phyloP scores from a whole-genome alignment of 2,329 filamentous ascomycete species.

The Sporothrix globosa region DNA sequence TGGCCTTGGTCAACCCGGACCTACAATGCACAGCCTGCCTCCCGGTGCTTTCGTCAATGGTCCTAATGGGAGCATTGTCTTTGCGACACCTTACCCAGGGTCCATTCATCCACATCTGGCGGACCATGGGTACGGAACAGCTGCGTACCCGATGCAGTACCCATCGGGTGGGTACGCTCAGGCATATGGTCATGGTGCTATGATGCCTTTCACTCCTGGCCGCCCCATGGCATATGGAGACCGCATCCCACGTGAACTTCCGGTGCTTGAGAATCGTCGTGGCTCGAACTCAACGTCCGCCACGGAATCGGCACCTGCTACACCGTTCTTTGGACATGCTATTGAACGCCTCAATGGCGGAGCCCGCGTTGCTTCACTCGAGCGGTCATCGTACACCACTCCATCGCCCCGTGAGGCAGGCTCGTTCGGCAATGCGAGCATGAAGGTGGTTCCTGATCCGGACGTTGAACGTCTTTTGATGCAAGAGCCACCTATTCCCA shows the following conservation, averaged over 20 bases:
- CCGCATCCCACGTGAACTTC: constrained; percentile 58
- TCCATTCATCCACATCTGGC: constrained; percentile 40
- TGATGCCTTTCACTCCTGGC: constrained; percentile 55
- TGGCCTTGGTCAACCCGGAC: constrained; percentile 36
- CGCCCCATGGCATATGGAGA: constrained; percentile 51
- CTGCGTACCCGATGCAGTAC: constrained; percentile 39
- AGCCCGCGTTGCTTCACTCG: constrained; percentile 59
- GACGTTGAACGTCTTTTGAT: constrained; percentile 67
- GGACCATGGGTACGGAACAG: constrained; percentile 38
- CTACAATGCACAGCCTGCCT: constrained; percentile 39
- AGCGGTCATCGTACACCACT: constrained; percentile 67
- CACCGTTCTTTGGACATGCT: constrained; percentile 64
- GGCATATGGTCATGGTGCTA: constrained; percentile 39
- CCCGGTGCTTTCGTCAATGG: constrained; percentile 37
- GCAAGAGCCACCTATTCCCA: constrained; percentile 80
- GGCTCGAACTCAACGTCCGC: constrained; percentile 65
- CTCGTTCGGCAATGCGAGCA: constrained; percentile 42
- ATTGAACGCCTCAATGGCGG: constrained; percentile 61
- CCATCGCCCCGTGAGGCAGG: constrained; percentile 65
- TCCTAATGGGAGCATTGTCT: constrained; percentile 41
- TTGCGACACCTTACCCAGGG: constrained; percentile 36
- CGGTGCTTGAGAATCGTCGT: constrained; percentile 66
- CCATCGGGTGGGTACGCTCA: constrained; percentile 31
- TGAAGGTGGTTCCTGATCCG: constrained; percentile 53
- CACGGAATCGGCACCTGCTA: constrained; percentile 67